Conservation (phyloP, 2,329 filamentous ascomycete genomes). For the Gyromitra esculenta region DNA sequence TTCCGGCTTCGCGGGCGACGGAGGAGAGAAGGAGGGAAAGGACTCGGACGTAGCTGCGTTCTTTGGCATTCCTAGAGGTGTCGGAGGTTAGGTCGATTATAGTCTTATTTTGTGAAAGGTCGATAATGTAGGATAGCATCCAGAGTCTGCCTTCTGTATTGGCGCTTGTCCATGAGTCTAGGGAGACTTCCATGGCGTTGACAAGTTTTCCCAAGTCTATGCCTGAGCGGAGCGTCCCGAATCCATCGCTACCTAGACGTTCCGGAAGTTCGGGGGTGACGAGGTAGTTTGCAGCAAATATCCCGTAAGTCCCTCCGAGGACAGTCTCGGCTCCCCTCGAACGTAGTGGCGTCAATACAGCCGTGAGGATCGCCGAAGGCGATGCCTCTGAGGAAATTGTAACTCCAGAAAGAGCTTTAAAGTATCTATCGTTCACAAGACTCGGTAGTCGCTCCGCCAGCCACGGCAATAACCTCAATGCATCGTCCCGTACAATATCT, state of each 20-base stretch:
- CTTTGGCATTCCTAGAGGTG: constrained; percentile 40
- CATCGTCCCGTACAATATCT: constrained; percentile 24
- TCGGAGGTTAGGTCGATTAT: constrained; percentile 61
- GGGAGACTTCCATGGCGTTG: constrained; percentile 59
- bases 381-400: constrained; percentile 60
- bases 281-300: constrained; percentile 64
- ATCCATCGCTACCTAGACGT: constrained; percentile 58
- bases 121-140: constrained; percentile 68
- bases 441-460: constrained; percentile 28
- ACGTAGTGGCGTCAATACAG: constrained; percentile 60
- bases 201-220: constrained; percentile 66
- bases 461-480: constrained; percentile 37
- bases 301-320: constrained; percentile 59
- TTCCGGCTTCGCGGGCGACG: constrained; percentile 67
- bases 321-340: neutral
- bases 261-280: constrained; percentile 62
- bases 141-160: constrained; percentile 64
- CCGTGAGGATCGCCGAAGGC: constrained; percentile 61
- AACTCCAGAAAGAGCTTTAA: constrained; percentile 58
- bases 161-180: constrained; percentile 57
- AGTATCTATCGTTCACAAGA: constrained; percentile 50
- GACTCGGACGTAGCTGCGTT: constrained; percentile 64
- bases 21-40: constrained; percentile 68
- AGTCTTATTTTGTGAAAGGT: constrained; percentile 58
- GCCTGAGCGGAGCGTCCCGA: constrained; percentile 63